Evolutionary conservation across 208 protist species (phyloP).

Genomic region (Leishmania arabica): DNA sequence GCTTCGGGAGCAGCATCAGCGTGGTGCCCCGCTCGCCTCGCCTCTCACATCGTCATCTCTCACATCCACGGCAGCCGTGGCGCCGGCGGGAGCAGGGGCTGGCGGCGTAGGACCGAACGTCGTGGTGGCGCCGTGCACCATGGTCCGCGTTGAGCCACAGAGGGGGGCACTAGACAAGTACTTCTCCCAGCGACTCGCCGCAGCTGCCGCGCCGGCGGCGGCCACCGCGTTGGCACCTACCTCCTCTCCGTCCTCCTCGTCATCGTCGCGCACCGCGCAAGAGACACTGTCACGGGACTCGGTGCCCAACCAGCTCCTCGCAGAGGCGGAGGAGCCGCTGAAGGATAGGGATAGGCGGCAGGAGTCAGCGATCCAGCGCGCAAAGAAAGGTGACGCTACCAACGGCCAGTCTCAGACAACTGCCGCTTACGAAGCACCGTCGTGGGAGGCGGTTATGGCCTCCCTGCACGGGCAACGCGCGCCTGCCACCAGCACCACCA

Average conservation of each 20-base stretch:
- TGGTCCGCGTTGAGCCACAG: slow-evolving; percentile 82
- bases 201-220: neutral
- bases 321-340: neutral
- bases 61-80: neutral
- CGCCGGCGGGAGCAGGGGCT: neutral
- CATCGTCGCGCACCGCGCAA: neutral
- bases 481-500: neutral
- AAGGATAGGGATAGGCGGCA: neutral
- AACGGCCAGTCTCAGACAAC: neutral
- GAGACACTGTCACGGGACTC: neutral
- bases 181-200: slow-evolving; percentile 35
- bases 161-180: slow-evolving; percentile 76
- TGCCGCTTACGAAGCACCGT: slow-evolving; percentile 14
- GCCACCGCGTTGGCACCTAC: neutral
- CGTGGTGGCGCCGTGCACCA: slow-evolving; percentile 58
- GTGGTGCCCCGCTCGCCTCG: slow-evolving; percentile 25
- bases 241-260: neutral
- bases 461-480: slow-evolving; percentile 10
- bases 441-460: slow-evolving; percentile 33
- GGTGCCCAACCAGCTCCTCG: neutral
- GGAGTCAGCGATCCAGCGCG: neutral
- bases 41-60: slow-evolving; percentile 30
- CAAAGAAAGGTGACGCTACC: neutral
- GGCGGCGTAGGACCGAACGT: slow-evolving; percentile 16
- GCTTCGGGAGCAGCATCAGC: slow-evolving; percentile 33